A percentile compares a stretch with the other conserved stretches of the same genome.
Conservation (phyloP, 1,284 basidiomycete genomes). For the Trametes hirsuta region DNA sequence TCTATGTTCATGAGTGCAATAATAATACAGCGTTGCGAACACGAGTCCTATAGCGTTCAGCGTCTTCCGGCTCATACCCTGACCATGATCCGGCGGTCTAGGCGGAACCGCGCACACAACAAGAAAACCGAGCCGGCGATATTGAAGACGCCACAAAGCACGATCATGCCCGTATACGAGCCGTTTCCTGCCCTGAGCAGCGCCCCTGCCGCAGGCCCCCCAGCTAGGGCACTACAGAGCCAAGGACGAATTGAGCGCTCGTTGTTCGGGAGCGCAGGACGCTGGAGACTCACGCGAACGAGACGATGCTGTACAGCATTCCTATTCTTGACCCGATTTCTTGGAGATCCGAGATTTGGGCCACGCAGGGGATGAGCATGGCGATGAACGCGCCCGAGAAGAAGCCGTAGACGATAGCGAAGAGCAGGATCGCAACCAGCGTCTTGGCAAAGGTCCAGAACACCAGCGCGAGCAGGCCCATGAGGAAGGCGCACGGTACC, state of each 20-base stretch:
- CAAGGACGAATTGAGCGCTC: not conserved
- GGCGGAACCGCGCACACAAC: constrained; percentile 44
- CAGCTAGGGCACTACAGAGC: constrained; percentile 52
- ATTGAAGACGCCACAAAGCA: constrained; percentile 58
- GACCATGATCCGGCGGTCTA: constrained; percentile 14
- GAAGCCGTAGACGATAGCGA: constrained; percentile 55
- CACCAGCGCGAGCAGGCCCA: constrained; percentile 34
- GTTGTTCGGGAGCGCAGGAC: no score
- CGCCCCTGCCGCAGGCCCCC: constrained; percentile 60
- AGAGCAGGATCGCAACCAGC: constrained; percentile 43
- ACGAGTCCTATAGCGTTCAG: not conserved
- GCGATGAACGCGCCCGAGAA: constrained; percentile 30
- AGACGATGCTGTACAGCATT: constrained; percentile 59
- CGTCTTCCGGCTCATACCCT: constrained; percentile 7
- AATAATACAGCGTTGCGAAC: constrained; percentile 3
- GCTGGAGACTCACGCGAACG: constrained; percentile 59
- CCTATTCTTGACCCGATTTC: constrained; percentile 64
- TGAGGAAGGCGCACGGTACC: constrained; percentile 56
- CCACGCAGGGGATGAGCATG: constrained; percentile 33
- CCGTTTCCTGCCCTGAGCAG: constrained; percentile 48
- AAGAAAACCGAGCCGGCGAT: constrained; percentile 58
- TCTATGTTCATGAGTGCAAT: not conserved
- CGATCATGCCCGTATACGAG: constrained; percentile 53
- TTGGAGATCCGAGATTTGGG: constrained; percentile 45
- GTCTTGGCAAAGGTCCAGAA: constrained; percentile 24